Conservation (phyloP, 768 basidiomycete genomes). For the Rhodosporidiobolus odoratus region DNA sequence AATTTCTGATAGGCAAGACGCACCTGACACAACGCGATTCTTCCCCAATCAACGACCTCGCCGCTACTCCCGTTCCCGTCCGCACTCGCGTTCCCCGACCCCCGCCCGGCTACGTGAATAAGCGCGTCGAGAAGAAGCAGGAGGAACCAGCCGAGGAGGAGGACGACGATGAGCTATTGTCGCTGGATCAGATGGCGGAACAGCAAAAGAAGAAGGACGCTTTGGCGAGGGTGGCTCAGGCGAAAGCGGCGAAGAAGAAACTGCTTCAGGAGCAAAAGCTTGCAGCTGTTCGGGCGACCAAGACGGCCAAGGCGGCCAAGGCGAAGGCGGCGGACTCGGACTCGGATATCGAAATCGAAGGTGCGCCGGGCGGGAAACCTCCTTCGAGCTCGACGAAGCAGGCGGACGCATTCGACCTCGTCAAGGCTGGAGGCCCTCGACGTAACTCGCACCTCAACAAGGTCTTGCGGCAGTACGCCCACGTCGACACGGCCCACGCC, state of each 20-base stretch:
- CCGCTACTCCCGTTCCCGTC: constrained; percentile 1
- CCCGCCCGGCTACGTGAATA: not conserved
- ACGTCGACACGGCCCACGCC: constrained; percentile 8
- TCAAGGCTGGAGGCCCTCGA: not conserved
- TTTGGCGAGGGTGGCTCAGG: not conserved
- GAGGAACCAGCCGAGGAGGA: not conserved
- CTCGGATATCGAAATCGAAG: constrained; percentile 31
- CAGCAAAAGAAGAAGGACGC: not conserved
- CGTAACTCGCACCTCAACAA: not conserved
- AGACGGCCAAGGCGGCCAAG: not conserved
- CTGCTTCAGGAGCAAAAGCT: not conserved
- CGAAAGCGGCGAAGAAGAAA: constrained; percentile 1
- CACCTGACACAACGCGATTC: constrained; percentile 14
- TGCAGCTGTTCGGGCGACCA: not conserved
- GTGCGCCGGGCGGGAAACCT: not conserved
- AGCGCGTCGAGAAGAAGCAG: not conserved
- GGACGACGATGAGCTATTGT: constrained; percentile 15
- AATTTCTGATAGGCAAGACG: not conserved
- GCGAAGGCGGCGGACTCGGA: constrained; percentile 6
- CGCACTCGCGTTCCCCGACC: not conserved
- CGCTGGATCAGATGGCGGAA: not conserved
- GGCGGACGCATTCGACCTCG: not conserved
- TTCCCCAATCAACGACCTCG: constrained; percentile 7
- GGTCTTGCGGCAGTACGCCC: constrained; percentile 1
- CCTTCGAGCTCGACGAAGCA: not conserved